phyloP scores from a whole-genome alignment of 139 green algal genomes.

The Tetradesmus obliquus region DNA sequence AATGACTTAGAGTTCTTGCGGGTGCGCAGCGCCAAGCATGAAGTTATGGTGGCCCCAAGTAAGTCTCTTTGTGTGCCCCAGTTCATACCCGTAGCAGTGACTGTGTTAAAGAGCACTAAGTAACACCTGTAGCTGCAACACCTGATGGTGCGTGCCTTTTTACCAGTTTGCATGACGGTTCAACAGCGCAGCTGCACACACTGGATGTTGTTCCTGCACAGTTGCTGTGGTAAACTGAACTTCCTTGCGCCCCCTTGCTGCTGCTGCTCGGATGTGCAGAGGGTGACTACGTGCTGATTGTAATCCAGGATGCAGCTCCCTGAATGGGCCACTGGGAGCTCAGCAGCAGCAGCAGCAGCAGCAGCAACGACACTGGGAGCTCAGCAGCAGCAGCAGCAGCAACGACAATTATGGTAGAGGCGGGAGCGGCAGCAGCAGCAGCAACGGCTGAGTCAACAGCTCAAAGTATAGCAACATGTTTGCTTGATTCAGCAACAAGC shows the following conservation, averaged over 20 bases:
- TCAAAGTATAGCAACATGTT: too few species aligned
- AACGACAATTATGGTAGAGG: too few species aligned
- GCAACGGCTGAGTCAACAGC: too few species aligned
- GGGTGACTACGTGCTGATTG: conserved; percentile 81
- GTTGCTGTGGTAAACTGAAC: background rate
- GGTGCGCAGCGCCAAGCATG: conserved; percentile 76
- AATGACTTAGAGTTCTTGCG: conserved; percentile 87
- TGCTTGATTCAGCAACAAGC: too few species aligned
- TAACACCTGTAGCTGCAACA: background rate
- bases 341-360: background rate
- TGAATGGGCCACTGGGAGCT: background rate
- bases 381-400: background rate
- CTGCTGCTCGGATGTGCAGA: conserved; percentile 52
- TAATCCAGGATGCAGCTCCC: conserved; percentile 73
- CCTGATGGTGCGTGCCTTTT: background rate
- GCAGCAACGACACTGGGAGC: too few species aligned
- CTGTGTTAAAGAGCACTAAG: too few species aligned
- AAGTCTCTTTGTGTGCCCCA: background rate
- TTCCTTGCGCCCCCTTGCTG: too few species aligned
- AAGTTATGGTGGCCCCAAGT: conserved; percentile 84
- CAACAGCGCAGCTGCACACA: background rate
- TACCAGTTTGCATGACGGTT: background rate
- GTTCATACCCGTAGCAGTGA: too few species aligned
- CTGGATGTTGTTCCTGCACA: too few species aligned
- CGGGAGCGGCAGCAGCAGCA: too few species aligned